These are phyloP conservation scores for Saitozyma sp. DNA, from an alignment of 768 basidiomycete genomes.

Conservation along the genomic window DNA sequence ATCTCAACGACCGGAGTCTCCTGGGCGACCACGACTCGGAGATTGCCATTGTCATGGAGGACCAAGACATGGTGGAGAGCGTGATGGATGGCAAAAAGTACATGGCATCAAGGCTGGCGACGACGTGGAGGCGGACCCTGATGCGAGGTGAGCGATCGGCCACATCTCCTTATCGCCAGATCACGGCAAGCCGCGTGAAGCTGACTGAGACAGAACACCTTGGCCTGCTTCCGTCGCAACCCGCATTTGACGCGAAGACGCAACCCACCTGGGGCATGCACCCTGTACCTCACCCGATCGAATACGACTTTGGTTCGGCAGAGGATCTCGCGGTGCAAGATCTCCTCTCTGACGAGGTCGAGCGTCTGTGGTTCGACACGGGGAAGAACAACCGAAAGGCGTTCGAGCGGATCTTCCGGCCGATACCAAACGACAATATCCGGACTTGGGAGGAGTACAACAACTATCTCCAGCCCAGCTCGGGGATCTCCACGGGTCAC, in stretches of 20 bases:
- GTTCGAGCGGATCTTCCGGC: conserved; percentile 81
- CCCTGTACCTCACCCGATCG: conserved; percentile 70
- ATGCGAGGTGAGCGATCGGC: conserved; percentile 64
- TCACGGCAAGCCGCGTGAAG: background rate
- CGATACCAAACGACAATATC: conserved; percentile 78
- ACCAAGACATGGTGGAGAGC: conserved; percentile 71
- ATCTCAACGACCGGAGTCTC: conserved; percentile 55
- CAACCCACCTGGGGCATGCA: conserved; percentile 63
- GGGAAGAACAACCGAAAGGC: conserved; percentile 79
- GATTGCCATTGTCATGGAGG: conserved; percentile 89
- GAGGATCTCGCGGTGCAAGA: conserved; percentile 75
- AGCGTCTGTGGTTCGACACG: conserved; percentile 66
- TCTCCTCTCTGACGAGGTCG: conserved; percentile 66
- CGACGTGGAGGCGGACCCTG: conserved; percentile 76
- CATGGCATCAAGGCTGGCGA: conserved; percentile 74
- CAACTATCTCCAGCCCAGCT: conserved; percentile 50
- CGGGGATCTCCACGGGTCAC: conserved; percentile 65
- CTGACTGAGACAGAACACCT: conserved; percentile 66
- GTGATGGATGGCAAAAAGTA: conserved; percentile 75
- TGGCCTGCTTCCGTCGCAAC: conserved; percentile 78
- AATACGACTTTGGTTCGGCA: conserved; percentile 62
- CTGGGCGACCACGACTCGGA: conserved; percentile 88
- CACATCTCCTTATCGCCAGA: background rate
- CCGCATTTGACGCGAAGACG: conserved; percentile 52
- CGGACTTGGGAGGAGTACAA: conserved; percentile 76